Evolutionary conservation across 805 yeast genomes (phyloP), one percentile per base, ranked within the genome.

Genomic region (Saccharomyces eubayanus): DNA sequence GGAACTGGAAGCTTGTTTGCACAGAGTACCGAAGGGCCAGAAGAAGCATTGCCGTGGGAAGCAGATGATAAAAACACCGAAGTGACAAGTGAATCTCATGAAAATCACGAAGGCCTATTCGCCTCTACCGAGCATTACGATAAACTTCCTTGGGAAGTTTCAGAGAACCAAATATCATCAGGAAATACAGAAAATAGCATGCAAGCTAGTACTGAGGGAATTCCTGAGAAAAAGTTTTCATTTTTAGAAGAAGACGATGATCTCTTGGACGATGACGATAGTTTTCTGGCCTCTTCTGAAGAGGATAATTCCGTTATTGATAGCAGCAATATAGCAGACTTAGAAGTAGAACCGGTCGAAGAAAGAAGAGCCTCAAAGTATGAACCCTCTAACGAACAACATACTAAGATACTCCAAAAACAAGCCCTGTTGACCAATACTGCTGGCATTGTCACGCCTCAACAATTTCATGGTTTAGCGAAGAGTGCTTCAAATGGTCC

Each of bases 171-270:
- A 46, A 9, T 20, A 24, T 31, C 20, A 12, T 16, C 6, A 10
- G 29, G 24, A 29, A 51, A 21, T 16, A 24, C 50, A 10, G 21
- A n/a, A 21, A 16, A 48, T 20, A 48, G 50, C n/a, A 28, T 16
- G 21, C 27, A 46, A 10, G 12, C 11, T 14, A 52, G 47, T 41
- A 41, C 55, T 28, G 47, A 49, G 29, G 28, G 48, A 24, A 49
- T 49, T 2, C 67, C 64, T 41, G 75, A 67, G 20, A 77, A 74
- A 40, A 77, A 76, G 47, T 67, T 75, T 46, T 70, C 72, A 8
- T 74, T 74, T 51, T 62, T 77, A 41, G 77, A 74, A 41, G 71
- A 71, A 6, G 81, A 77, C 53, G 76, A 73, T 52, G 81, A 77
- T 30, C 59, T 75, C 2, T 60, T 77, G 53, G 80, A 74, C 53